Evolutionary conservation across 768 basidiomycete species (phyloP), one percentile per base, ranked within the genome.

Genomic region (Galerina sulciceps): DNA sequence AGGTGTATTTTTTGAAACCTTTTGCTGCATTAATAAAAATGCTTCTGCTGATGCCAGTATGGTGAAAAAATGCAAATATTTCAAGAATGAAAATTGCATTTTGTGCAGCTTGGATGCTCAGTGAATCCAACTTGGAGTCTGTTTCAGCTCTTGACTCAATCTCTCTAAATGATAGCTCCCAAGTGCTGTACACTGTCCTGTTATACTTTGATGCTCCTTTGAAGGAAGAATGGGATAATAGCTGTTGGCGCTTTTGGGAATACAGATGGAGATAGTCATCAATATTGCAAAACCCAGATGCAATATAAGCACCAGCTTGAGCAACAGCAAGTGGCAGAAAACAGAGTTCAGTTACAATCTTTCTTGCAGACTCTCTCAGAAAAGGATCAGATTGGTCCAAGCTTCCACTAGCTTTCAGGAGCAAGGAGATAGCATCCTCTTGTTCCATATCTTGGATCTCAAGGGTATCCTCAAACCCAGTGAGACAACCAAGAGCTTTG

Each of bases 141-240:
- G 1, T 10, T 18, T 5, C 11, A 36, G 61, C 62, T 31, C 47
- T 59, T 6, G 36, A 18, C 57, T 64, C 45, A 45, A 68, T 60
- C 23, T 44, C 57, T 22, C 47, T 13, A n/a, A 64, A 57, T 54
- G 67, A 68, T 34, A 66, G n/a, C 10, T 67, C 63, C 65, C 65
- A 67, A 17, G 65, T 62, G 14, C 52, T 55, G 49, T 66, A 60
- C 4, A 64, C 57, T 42, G 64, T 58, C 17, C 38, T 43, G 10
- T 53, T 47, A 63, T 67, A 67, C 26, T 44, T 23, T 9, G 58
- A 66, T 37, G 60, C 65, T 6, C 48, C 58, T 34, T 23, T 46
- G 41, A 55, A 61, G 2, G n/a, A 15, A n/a, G 17, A 6, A 51
- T 60, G 11, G 15, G 43, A 36, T 23, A 64, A 20, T 14, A 68